phyloP scores from a whole-genome alignment of 2,329 filamentous ascomycete genomes.

The Colletotrichum zoysiae region DNA sequence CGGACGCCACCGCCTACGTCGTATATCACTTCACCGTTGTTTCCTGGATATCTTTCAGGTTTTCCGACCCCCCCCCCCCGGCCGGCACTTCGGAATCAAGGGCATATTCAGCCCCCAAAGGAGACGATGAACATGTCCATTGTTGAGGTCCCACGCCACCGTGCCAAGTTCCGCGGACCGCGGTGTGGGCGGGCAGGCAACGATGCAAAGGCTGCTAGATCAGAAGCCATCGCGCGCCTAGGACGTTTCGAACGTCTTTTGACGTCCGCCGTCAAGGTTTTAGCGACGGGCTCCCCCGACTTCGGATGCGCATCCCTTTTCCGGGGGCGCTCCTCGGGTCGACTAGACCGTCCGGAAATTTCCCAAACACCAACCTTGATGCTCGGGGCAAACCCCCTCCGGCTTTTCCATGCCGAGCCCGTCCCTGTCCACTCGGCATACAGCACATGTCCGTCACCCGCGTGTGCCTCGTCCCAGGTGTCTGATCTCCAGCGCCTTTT shows the following conservation, averaged over 20 bases:
- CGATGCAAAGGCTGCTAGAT: background rate
- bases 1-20: constrained; percentile 19
- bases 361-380: background rate
- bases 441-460: too few species aligned
- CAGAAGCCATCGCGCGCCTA: background rate
- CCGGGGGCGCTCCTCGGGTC: background rate
- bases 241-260: constrained; percentile 11
- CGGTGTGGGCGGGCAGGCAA: background rate
- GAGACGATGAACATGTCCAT: constrained; percentile 22
- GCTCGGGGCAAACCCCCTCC: background rate
- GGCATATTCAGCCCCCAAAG: background rate
- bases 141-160: background rate
- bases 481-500: background rate
- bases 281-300: background rate
- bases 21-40: constrained; percentile 28
- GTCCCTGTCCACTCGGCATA: background rate
- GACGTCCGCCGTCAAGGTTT: background rate
- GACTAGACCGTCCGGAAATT: background rate
- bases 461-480: background rate
- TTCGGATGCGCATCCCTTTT: background rate
- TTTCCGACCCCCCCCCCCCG: background rate
- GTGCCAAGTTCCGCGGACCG: background rate
- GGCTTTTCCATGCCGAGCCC: background rate
- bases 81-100: constrained; percentile 4
- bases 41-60: background rate